Evolutionary conservation across 2,329 filamentous ascomycete species (phyloP).

Genomic region (Ceratocystis eucalypticola): DNA sequence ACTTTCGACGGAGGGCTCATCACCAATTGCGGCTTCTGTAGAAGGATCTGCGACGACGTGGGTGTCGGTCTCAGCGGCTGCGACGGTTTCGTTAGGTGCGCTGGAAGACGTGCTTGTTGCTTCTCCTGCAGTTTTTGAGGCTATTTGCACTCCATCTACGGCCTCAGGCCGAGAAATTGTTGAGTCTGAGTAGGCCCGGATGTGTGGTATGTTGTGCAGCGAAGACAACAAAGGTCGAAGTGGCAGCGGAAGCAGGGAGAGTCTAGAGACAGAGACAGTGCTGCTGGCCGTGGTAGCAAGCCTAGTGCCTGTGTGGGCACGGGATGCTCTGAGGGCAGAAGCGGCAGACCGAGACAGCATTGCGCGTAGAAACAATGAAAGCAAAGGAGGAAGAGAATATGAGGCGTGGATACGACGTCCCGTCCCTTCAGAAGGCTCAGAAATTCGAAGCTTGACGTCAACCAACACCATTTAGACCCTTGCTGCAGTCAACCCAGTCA

Average conservation of each 20-base stretch:
- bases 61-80: neutral
- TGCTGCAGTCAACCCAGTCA: neutral
- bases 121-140: neutral
- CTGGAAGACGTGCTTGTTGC: too few species aligned
- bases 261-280: neutral
- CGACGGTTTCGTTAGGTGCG: neutral
- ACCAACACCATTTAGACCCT: conserved; percentile 9
- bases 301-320: neutral
- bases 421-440: neutral
- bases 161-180: neutral
- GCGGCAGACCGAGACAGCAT: conserved; percentile 7
- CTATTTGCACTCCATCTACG: neutral
- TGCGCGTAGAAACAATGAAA: neutral
- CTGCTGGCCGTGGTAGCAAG: neutral
- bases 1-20: neutral
- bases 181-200: neutral
- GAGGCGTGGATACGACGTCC: neutral
- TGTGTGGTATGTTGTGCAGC: neutral
- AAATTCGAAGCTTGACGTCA: conserved; percentile 13
- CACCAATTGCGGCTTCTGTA: neutral
- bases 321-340: neutral
- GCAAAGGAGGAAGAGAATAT: too few species aligned
- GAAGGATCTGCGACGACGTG: neutral
- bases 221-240: neutral
- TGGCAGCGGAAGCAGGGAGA: neutral